Evolutionary conservation across 352 stramenopile genomes (phyloP).

Genomic region (Phytopythium litorale): DNA sequence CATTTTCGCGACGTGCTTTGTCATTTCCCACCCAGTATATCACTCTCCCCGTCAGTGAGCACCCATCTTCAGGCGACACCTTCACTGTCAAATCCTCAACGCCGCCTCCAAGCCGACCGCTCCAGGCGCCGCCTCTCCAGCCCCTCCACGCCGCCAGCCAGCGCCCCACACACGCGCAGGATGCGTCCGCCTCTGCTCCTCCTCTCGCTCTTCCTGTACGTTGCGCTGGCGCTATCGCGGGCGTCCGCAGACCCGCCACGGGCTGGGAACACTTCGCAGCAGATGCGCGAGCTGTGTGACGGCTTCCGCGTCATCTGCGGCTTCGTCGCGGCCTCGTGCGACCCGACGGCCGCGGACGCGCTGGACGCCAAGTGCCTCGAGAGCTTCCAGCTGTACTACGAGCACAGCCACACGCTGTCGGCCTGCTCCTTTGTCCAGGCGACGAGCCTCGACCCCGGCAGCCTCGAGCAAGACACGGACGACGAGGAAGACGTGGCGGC

Average conservation of each 20-base stretch:
- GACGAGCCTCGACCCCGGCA: neutral
- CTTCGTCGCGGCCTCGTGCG: conserved; percentile 37
- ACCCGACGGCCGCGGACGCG: neutral
- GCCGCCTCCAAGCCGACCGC: too few species aligned
- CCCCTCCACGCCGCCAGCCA: too few species aligned
- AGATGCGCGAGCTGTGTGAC: conserved; percentile 26
- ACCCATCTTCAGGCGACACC: too few species aligned
- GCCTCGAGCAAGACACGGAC: conserved; percentile 5
- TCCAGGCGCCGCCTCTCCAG: too few species aligned
- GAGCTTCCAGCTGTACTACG: conserved; percentile 52
- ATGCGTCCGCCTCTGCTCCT: neutral
- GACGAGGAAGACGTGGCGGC: neutral
- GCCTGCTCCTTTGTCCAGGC: conserved; percentile 23
- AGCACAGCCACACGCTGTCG: conserved; percentile 32
- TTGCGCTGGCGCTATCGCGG: neutral
- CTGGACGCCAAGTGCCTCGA: conserved; percentile 29
- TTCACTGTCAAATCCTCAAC: too few species aligned
- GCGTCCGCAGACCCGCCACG: neutral
- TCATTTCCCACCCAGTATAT: too few species aligned
- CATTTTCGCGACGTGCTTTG: too few species aligned
- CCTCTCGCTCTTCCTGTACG: neutral
- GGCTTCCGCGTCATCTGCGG: conserved; percentile 39
- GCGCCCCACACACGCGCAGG: neutral
- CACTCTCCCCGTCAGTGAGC: too few species aligned
- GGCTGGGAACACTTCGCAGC: neutral